These are phyloP conservation scores for Yamadazyma scolyti DNA, from an alignment of 805 yeast species.

Conservation along the genomic window DNA sequence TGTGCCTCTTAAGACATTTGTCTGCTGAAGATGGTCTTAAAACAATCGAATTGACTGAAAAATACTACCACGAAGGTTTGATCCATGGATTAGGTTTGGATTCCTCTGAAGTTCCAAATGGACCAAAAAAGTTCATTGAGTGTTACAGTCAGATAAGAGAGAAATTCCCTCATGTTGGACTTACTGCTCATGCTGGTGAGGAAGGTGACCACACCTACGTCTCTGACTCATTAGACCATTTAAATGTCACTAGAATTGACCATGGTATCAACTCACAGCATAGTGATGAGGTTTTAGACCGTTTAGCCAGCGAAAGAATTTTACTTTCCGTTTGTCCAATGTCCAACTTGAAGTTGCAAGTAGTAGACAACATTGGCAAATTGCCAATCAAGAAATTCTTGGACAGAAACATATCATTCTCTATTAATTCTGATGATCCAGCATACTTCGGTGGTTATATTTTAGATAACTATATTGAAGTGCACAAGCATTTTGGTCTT, in stretches of 20 bases:
- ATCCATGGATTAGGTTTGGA: slow-evolving; percentile 81
- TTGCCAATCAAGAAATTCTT: slow-evolving; percentile 62
- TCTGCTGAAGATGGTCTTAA: slow-evolving; percentile 57
- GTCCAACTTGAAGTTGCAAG: slow-evolving; percentile 73
- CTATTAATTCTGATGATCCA: slow-evolving; percentile 51
- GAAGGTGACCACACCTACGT: slow-evolving; percentile 80
- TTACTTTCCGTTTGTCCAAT: slow-evolving; percentile 74
- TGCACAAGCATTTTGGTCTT: slow-evolving; percentile 60
- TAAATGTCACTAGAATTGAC: slow-evolving; percentile 69
- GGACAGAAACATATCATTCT: slow-evolving; percentile 63
- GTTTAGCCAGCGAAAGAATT: slow-evolving; percentile 53
- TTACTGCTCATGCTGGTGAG: slow-evolving; percentile 89
- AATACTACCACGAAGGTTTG: slow-evolving; percentile 51
- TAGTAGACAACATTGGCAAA: slow-evolving; percentile 62
- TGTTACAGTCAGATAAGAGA: slow-evolving; percentile 52
- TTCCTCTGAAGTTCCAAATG: slow-evolving; percentile 74
- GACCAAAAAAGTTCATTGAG: slow-evolving; percentile 65
- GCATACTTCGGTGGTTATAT: slow-evolving; percentile 84
- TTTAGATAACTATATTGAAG: slow-evolving; percentile 67
- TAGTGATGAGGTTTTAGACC: slow-evolving; percentile 48
- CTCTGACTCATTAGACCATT: slow-evolving; percentile 50
- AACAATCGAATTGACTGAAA: slow-evolving; percentile 51
- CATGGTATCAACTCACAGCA: slow-evolving; percentile 72
- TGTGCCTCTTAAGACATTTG: slow-evolving; percentile 79
- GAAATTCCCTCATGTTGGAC: slow-evolving; percentile 49